A percentile compares a stretch with the other conserved stretches of the same genome.
These are phyloP conservation scores for Fomitiporia mediterranea DNA, from an alignment of 1,284 basidiomycete genomes.

Conservation along the genomic window DNA sequence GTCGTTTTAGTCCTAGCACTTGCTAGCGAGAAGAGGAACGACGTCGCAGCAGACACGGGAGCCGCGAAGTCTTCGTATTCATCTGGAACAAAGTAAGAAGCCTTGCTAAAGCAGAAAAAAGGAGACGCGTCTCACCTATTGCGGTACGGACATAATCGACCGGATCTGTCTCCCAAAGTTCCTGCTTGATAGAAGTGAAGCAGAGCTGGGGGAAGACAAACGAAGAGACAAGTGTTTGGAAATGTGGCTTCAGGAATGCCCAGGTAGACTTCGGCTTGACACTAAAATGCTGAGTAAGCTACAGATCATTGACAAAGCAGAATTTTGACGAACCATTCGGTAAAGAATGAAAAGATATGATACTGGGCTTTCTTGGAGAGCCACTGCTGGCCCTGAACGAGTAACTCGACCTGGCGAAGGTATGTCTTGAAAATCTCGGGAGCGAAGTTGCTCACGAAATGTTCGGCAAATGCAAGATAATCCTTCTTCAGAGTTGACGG, in stretches of 20 bases:
- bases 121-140: conserved; percentile 47
- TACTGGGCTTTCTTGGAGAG: conserved; percentile 78
- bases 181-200: conserved; percentile 62
- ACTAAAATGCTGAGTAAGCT: conserved; percentile 36
- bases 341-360: conserved; percentile 77
- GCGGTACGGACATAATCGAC: conserved; percentile 72
- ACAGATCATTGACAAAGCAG: neutral
- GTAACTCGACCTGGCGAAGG: conserved; percentile 70
- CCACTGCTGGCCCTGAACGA: conserved; percentile 68
- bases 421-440: conserved; percentile 82
- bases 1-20: conserved; percentile 72
- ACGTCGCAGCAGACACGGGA: conserved; percentile 72
- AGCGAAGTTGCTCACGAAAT: conserved; percentile 75
- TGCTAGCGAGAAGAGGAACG: conserved; percentile 73
- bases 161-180: conserved; percentile 74
- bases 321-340: conserved; percentile 61
- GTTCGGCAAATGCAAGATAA: conserved; percentile 68
- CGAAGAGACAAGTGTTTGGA: conserved; percentile 64
- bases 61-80: conserved; percentile 75
- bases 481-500: conserved; percentile 64
- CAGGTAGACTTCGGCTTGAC: conserved; percentile 88
- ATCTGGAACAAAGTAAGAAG: conserved; percentile 39
- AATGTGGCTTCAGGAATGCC: conserved; percentile 78
- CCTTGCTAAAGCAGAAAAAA: neutral
- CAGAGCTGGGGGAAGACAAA: conserved; percentile 85